Percentiles rank a stretch among this genome's conserved stretches.
Conservation (phyloP, 2,329 filamentous ascomycete species). For the Cladosporium velox region DNA sequence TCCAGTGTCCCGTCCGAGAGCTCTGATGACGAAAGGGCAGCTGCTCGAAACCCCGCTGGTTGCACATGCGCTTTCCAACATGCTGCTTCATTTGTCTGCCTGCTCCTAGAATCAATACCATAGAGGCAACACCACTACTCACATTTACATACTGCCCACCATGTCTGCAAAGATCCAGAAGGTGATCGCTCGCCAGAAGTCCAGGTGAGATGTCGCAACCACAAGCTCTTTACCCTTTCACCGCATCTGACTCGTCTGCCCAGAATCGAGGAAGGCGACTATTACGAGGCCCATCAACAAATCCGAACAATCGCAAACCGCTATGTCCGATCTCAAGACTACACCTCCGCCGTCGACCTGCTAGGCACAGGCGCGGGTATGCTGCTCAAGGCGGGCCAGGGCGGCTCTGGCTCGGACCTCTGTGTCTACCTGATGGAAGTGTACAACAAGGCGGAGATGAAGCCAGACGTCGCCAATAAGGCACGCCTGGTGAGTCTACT, state of each 20-base stretch:
- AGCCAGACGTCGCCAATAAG: constrained; percentile 72
- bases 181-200: constrained; percentile 73
- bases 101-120: neutral
- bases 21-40: neutral
- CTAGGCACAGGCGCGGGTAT: constrained; percentile 81
- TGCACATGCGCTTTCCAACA: constrained; percentile 2
- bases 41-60: neutral
- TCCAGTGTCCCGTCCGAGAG: neutral
- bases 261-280: constrained; percentile 86
- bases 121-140: neutral
- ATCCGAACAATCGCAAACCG: constrained; percentile 92
- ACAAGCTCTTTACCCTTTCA: neutral
- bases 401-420: constrained; percentile 87
- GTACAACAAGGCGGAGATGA: constrained; percentile 82
- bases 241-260: constrained; percentile 18
- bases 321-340: constrained; percentile 87
- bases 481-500: constrained; percentile 75
- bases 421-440: constrained; percentile 86
- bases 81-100: neutral
- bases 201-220: constrained; percentile 59
- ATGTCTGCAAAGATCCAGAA: constrained; percentile 63
- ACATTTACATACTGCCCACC: neutral
- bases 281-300: constrained; percentile 98
- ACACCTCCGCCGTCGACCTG: constrained; percentile 81
- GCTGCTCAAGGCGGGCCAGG: constrained; percentile 87